These are phyloP conservation scores for Boletus reticulatus DNA, from an alignment of 768 basidiomycete genomes.

Conservation along the genomic window DNA sequence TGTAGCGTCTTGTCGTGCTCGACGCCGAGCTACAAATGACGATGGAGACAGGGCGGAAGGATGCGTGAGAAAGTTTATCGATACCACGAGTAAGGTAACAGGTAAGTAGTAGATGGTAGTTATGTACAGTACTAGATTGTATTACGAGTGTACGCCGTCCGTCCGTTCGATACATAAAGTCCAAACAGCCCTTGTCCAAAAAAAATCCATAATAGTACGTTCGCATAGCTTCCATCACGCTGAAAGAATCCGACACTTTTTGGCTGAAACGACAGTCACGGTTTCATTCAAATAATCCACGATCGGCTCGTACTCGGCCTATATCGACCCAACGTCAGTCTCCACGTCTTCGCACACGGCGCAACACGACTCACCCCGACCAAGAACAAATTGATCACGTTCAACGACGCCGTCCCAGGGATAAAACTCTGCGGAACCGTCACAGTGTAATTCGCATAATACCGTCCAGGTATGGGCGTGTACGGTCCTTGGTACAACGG, in stretches of 20 bases:
- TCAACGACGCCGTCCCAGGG: slow-evolving; percentile 34
- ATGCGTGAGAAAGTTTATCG: slow-evolving; percentile 17
- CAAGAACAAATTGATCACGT: slow-evolving; percentile 36
- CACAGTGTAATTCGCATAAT: slow-evolving; percentile 34
- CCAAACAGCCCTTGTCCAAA: neutral
- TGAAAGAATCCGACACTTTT: too few species aligned
- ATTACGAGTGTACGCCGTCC: too few species aligned
- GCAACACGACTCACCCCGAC: slow-evolving; percentile 37
- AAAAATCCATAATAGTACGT: neutral
- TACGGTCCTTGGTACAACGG: slow-evolving; percentile 37
- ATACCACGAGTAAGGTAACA: neutral
- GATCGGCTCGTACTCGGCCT: slow-evolving; percentile 10
- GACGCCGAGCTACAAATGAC: too few species aligned
- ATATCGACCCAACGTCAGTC: neutral
- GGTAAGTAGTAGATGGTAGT: neutral
- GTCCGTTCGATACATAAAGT: neutral
- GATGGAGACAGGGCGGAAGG: slow-evolving; percentile 1
- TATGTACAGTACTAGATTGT: neutral
- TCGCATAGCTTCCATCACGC: neutral
- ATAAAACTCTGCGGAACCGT: slow-evolving; percentile 25
- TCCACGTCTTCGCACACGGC: neutral
- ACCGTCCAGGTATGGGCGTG: slow-evolving; percentile 15
- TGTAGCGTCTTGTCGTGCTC: slow-evolving; percentile 1
- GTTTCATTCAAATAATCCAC: slow-evolving; percentile 25
- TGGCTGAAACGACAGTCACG: slow-evolving; percentile 13